Evolutionary conservation across 257 asterid species (phyloP).

Genomic region (Datura wrightii): DNA sequence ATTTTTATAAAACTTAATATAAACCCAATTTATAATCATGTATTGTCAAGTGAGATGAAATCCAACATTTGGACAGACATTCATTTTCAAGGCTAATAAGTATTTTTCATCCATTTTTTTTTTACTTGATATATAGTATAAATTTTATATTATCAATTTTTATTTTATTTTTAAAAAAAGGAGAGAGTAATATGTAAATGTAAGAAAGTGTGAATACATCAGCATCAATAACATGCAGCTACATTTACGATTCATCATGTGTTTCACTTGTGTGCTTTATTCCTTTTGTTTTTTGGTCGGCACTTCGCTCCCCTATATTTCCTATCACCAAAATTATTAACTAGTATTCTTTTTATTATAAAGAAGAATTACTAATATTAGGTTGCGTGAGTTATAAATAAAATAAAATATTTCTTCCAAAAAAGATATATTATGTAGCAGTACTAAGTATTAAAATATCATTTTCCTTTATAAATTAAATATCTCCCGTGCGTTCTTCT

Average conservation of each 20-base stretch:
- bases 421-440: no score
- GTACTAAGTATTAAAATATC: background rate
- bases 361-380: background rate
- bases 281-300: constrained; percentile 52
- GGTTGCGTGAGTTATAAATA: background rate
- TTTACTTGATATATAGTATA: no score
- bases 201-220: background rate
- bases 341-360: background rate
- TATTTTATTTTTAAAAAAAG: no score
- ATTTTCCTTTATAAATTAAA: background rate
- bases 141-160: no score
- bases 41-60: no score
- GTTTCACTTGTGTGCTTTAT: constrained; percentile 43
- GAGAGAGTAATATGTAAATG: no score
- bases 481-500: background rate
- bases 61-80: no score
- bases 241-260: constrained; percentile 38
- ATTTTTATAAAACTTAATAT: no score
- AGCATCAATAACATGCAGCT: background rate
- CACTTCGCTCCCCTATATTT: constrained; percentile 7
- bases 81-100: no score
- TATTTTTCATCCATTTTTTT: no score
- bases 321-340: background rate
- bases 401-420: background rate
- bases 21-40: no score